These are phyloP conservation scores for Neocallimastix lanati DNA, from an alignment of 192 early-diverging fungal genomes.

Conservation along the genomic window DNA sequence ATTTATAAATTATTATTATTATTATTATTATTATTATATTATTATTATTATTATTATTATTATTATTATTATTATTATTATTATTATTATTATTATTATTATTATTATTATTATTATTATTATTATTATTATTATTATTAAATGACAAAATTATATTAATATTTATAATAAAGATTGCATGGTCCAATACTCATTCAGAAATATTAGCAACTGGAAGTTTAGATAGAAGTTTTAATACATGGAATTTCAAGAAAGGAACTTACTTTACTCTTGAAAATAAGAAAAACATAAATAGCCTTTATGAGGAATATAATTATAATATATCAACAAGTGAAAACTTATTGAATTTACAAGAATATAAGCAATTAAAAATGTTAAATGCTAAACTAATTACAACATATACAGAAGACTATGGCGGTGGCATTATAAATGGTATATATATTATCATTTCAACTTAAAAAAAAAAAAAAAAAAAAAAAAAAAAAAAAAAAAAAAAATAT, in stretches of 20 bases:
- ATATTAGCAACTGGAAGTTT: slow-evolving; percentile 33
- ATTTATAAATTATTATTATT: no score
- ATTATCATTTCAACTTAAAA: slow-evolving; percentile 8
- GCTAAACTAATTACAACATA: slow-evolving; percentile 13
- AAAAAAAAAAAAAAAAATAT: no score
- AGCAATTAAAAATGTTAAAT: slow-evolving; percentile 1
- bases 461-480: not conserved
- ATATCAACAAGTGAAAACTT: slow-evolving; percentile 7
- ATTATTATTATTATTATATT: not conserved
- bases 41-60: not conserved
- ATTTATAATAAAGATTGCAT: slow-evolving; percentile 27
- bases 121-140: no score
- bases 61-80: no score
- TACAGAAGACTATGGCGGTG: not conserved
- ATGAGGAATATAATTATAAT: not conserved
- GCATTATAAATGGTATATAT: slow-evolving; percentile 4
- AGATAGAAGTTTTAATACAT: slow-evolving; percentile 36
- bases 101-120: no score
- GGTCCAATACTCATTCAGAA: slow-evolving; percentile 52
- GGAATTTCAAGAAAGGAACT: slow-evolving; percentile 11
- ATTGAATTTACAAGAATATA: slow-evolving; percentile 14
- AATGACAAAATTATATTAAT: no score
- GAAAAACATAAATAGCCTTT: not conserved
- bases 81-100: no score
- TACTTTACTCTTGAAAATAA: not conserved